Conservation (phyloP, 441 rosid species). For the Populus hybrid region DNA sequence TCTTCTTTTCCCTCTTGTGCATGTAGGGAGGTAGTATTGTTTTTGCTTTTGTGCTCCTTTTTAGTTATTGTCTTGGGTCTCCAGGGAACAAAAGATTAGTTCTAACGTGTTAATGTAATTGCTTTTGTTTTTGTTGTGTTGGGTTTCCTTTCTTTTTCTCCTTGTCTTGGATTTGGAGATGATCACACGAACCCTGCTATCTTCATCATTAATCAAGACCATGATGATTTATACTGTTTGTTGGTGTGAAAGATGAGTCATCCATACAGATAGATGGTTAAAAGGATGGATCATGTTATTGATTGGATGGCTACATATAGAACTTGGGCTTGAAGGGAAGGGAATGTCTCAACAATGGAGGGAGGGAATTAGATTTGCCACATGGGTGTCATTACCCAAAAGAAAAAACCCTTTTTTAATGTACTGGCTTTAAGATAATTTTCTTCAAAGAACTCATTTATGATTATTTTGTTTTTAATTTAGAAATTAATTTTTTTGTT, state of each 20-base stretch:
- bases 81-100: conserved; percentile 24
- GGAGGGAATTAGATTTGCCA: too few relatives aligned
- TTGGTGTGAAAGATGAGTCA: neutral
- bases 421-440: too few relatives aligned
- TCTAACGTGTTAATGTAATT: neutral
- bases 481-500: too few relatives aligned
- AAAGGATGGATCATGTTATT: neutral
- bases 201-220: neutral
- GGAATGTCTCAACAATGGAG: neutral
- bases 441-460: too few relatives aligned
- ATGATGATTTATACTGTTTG: neutral
- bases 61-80: conserved; percentile 18
- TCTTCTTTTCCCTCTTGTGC: neutral
- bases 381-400: too few relatives aligned
- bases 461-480: too few relatives aligned
- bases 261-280: neutral
- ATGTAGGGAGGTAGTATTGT: neutral
- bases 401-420: too few relatives aligned
- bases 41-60: conserved; percentile 4
- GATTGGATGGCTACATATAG: neutral
- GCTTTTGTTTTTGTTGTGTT: neutral
- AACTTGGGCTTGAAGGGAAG: neutral
- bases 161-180: neutral
- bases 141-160: neutral
- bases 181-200: neutral